Conservation (phyloP, 2,329 filamentous ascomycete species). For the Trichoderma semiorbis region DNA sequence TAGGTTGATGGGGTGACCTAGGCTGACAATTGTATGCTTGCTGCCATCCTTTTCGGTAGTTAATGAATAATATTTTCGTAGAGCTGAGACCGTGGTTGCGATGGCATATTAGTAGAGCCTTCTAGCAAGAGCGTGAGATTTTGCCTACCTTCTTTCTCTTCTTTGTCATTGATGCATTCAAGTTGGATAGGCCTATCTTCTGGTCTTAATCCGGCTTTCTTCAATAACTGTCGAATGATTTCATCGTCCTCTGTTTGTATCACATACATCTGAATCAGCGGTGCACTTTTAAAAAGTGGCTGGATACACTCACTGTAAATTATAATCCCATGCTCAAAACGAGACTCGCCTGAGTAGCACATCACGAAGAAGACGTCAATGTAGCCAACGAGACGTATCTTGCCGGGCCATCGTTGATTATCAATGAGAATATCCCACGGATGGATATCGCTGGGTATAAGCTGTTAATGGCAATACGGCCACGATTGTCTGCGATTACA, state of each 20-base stretch:
- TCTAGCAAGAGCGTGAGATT: not conserved
- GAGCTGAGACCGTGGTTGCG: not conserved
- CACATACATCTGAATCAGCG: accelerated
- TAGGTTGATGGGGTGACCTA: slow-evolving; percentile 14
- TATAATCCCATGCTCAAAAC: slow-evolving; percentile 21
- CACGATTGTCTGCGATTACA: not conserved
- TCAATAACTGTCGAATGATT: slow-evolving; percentile 1
- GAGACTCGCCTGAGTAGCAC: slow-evolving; percentile 20
- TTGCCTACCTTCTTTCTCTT: not conserved
- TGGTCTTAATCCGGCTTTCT: not conserved
- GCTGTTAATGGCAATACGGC: not conserved
- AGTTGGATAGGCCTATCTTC: slow-evolving; percentile 5
- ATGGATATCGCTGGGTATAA: slow-evolving; percentile 11
- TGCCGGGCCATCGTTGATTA: slow-evolving; percentile 14
- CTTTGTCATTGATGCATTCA: slow-evolving; percentile 10
- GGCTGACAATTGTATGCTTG: slow-evolving; percentile 8
- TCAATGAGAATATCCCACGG: slow-evolving; percentile 17
- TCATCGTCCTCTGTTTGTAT: slow-evolving; percentile 12
- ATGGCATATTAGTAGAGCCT: not conserved
- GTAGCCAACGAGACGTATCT: slow-evolving; percentile 18
- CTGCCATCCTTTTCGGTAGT: not conserved
- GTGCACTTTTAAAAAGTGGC: not conserved
- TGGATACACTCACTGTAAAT: slow-evolving; percentile 15
- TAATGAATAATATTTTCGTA: slow-evolving; percentile 14
- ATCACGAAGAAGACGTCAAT: slow-evolving; percentile 22